phyloP scores from a whole-genome alignment of 164 flowering plant genomes.

The Dillenia turbinata region DNA sequence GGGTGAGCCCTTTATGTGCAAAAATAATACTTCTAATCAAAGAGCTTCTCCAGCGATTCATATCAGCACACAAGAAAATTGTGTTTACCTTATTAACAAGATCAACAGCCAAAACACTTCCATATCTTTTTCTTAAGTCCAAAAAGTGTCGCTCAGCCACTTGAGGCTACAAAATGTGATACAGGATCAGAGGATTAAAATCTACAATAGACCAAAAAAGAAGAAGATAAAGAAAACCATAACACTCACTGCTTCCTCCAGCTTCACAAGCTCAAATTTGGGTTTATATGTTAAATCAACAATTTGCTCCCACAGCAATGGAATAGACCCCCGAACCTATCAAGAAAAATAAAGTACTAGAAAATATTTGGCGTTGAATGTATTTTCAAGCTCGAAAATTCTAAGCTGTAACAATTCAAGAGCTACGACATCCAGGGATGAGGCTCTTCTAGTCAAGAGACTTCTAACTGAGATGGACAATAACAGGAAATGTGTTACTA shows the following conservation, averaged over 20 bases:
- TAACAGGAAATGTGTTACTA: no score
- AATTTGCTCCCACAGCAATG: slow-evolving; percentile 91
- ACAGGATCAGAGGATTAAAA: slow-evolving; percentile 1
- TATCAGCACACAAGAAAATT: background rate
- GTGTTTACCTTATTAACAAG: slow-evolving; percentile 82
- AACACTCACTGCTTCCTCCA: slow-evolving; percentile 87
- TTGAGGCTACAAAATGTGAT: slow-evolving; percentile 52
- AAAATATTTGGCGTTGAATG: no score
- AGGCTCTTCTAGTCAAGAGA: no score
- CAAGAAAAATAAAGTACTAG: slow-evolving; percentile 7
- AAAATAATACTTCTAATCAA: no score
- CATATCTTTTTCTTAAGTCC: slow-evolving; percentile 89
- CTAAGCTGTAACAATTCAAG: no score
- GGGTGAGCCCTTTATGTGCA: no score
- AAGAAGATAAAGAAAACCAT: background rate
- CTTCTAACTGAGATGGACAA: no score
- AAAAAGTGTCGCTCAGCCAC: slow-evolving; percentile 88
- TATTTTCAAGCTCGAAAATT: no score
- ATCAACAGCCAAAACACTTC: slow-evolving; percentile 77
- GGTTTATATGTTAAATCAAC: slow-evolving; percentile 97
- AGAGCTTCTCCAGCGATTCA: no score
- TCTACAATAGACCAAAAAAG: background rate
- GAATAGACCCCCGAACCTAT: slow-evolving; percentile 95
- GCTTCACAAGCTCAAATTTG: slow-evolving; percentile 76
- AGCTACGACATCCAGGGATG: no score